These are phyloP conservation scores for Solanum microdontum DNA, from an alignment of 257 asterid genomes.

Conservation along the genomic window DNA sequence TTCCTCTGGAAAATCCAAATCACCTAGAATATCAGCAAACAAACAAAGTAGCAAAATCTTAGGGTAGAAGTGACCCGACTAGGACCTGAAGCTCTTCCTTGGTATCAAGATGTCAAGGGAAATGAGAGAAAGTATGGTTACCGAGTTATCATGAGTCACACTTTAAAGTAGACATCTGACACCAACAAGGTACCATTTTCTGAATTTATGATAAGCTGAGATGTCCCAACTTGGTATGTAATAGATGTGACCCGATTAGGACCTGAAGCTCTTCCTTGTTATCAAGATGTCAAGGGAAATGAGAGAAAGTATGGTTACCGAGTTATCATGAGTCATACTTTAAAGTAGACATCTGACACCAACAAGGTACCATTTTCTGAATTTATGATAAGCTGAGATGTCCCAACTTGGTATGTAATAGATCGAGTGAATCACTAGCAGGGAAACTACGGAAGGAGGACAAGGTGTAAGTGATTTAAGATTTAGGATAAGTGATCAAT, in stretches of 20 bases:
- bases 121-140: background rate
- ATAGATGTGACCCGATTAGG: background rate
- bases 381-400: background rate
- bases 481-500: background rate
- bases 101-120: background rate
- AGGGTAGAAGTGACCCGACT: background rate
- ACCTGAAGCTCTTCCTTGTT: background rate
- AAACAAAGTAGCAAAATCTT: background rate
- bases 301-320: background rate
- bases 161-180: background rate
- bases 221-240: background rate
- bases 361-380: background rate
- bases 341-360: background rate
- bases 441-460: background rate
- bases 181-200: background rate
- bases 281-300: background rate
- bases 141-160: background rate
- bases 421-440: background rate
- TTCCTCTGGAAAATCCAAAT: background rate
- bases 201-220: background rate
- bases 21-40: background rate
- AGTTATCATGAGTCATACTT: background rate
- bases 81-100: background rate
- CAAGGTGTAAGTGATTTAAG: background rate
- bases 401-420: background rate